Base-by-base conservation (phyloP, 2,329 filamentous ascomycete species). In the Ceratocystis diversiconidia region DNA sequence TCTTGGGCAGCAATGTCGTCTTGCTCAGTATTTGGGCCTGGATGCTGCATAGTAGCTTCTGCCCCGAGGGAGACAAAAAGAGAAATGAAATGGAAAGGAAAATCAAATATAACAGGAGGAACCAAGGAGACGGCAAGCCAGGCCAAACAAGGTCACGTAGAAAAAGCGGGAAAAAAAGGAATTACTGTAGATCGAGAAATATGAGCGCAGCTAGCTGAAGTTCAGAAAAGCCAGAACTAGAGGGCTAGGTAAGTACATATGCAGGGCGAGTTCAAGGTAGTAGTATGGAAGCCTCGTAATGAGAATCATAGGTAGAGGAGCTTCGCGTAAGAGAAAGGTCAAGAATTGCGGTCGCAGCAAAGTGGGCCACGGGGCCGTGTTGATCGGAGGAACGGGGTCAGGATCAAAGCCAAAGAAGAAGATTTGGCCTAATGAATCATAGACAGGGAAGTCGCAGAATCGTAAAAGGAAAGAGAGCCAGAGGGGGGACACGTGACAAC, bases 1-100 rank as follows among this genome's bases (percentile, higher is more conserved):
- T 59, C 22, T 59, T 59, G 55, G 55, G 55, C 55, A 59, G 55
- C 55, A 59, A 59, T 36, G 55, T 8, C 55, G 19, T n/a, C 28
- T n/a, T 41, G 36, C 10, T 59, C 28, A n/a, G 17, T 59, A 19
- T 59, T n/a, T 30, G 28, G 8, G n/a, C 30, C 22, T 59, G 55
- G 28, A 59, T 36, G 12, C n/a, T 59, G 55, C 55, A 59, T 59
- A 4, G 25, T 59, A 41, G 36, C 12, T n/a, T 36, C 17, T 59
- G 12, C 8, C 15, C 8, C 55, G 28, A 59, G 32, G 6, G 12
- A n/a, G 55, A 59, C 30, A 59, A n/a, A n/a, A 30, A 15, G 12
- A 19, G 22, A 6, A 55, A 22, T 0, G 5, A 4, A 17, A n/a
- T 32, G 8, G 6, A 30, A 28, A 4, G n/a, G 30, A 59, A 19